Base-by-base conservation (phyloP, 2,329 filamentous ascomycete genomes). In the Penicillium sp. region DNA sequence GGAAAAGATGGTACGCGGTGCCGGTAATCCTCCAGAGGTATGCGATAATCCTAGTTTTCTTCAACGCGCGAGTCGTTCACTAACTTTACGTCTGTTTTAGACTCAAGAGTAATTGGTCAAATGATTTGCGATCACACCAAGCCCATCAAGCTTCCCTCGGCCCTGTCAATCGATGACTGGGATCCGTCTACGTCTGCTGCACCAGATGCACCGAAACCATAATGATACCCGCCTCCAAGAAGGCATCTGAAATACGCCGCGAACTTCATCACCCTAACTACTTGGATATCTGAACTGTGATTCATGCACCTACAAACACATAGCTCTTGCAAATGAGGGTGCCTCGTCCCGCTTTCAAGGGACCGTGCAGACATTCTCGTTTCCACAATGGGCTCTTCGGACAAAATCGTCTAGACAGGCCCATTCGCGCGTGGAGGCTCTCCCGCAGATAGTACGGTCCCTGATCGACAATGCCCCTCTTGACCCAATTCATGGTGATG, bases 1-100 rank as follows among this genome's bases (percentile, higher is more conserved):
- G 63, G 88, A 95, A 69, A 79, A 81, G 63, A 86, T 86, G 82
- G 78, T 86, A 25, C 75, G 84, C 58, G 85, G 85, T 10, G 85
- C 84, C 57, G 83, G 86, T 35, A 81, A 82, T 63, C 84, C 85
- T 56, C 84, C 84, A 38, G 82, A 84, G 76, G 82, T 84, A 50
- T 36, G 68, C 58, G 28, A 9, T 22, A 5, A 22, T 4, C 16
- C 22, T 8, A 30, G 6, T 10, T 20, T 24, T n/a, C 24, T 22
- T 11, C 35, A 13, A 9, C 10, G 27, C 31, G 33, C 40, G 20
- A 25, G 28, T 41, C 4, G 5, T n/a, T 18, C 9, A 36, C 52
- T 56, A 38, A 56, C 39, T 24, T 9, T 22, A 18, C n/a, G 6
- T 20, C 27, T 31, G 14, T 10, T 31, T 10, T 38, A 54, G 51